phyloP scores from a whole-genome alignment of 108 stramenopile genomes.

The Pseudonitzschia delicatissima region DNA sequence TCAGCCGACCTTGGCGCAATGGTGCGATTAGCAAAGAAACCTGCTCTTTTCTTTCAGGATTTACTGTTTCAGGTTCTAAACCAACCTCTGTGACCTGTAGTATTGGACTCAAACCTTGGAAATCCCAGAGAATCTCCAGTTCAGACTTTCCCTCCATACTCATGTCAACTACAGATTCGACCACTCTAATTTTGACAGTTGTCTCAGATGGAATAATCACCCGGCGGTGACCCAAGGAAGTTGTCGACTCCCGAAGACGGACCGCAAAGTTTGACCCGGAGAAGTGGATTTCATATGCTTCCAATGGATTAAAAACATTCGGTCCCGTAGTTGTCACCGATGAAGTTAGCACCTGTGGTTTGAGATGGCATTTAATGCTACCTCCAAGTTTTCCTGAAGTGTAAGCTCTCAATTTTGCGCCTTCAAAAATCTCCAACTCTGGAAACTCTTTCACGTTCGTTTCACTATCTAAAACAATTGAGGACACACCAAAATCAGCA shows the following conservation, averaged over 20 bases:
- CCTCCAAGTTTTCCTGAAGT: constrained; percentile 69
- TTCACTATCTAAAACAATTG: constrained; percentile 62
- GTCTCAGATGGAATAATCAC: constrained; percentile 82
- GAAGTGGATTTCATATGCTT: constrained; percentile 87
- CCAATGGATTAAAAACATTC: constrained; percentile 80
- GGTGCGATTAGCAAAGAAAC: constrained; percentile 67
- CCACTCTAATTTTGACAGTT: constrained; percentile 58
- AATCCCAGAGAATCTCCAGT: constrained; percentile 86
- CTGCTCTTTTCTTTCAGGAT: constrained; percentile 77
- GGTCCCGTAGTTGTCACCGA: constrained; percentile 47
- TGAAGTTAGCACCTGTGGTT: constrained; percentile 55
- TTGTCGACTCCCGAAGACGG: constrained; percentile 67
- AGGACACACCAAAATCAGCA: constrained; percentile 70
- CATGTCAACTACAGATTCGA: constrained; percentile 79
- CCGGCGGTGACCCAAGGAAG: constrained; percentile 73
- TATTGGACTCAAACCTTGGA: constrained; percentile 79
- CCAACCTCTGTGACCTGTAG: constrained; percentile 75
- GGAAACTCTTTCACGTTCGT: constrained; percentile 85
- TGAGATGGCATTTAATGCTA: constrained; percentile 62
- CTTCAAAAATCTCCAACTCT: constrained; percentile 85
- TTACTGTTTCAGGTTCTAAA: constrained; percentile 57
- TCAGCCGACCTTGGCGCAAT: constrained; percentile 82
- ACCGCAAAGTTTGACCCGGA: constrained; percentile 62
- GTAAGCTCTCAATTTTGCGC: constrained; percentile 51
- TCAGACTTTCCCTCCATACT: constrained; percentile 75